Conservation (phyloP, 768 basidiomycete species). For the Astraeus odoratus region DNA sequence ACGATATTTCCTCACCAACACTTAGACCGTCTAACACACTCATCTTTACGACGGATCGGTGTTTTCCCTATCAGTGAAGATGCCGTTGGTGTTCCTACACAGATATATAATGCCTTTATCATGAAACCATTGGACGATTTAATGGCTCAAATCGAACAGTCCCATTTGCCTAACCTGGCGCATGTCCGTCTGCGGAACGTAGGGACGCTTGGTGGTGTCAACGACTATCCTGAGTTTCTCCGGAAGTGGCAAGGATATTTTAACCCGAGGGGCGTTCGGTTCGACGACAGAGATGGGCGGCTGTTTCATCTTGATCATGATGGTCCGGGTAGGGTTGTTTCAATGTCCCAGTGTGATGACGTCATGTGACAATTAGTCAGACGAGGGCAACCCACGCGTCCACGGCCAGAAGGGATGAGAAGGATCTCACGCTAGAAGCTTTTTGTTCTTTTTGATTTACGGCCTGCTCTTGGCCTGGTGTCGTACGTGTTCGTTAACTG, state of each 20-base stretch:
- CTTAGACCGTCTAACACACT: constrained; percentile 32
- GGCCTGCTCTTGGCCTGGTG: background rate
- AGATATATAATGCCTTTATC: constrained; percentile 33
- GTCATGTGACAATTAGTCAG: too few species aligned
- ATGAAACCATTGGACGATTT: constrained; percentile 35
- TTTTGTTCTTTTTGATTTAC: background rate
- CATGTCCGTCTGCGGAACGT: constrained; percentile 36
- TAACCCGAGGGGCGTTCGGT: constrained; percentile 22
- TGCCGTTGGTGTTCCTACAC: constrained; percentile 28
- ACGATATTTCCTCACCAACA: constrained; percentile 30
- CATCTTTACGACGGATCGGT: constrained; percentile 35
- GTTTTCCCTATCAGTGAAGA: constrained; percentile 37
- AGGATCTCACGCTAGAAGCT: background rate
- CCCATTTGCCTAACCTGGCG: constrained; percentile 26
- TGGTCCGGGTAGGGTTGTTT: background rate
- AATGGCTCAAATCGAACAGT: constrained; percentile 31
- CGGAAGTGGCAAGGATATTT: constrained; percentile 25
- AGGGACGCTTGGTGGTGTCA: constrained; percentile 31
- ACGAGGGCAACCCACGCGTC: too few species aligned
- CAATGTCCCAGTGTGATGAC: background rate
- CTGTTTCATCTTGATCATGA: constrained; percentile 11
- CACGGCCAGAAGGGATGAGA: background rate
- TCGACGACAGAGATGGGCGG: constrained; percentile 26
- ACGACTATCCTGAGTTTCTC: constrained; percentile 20
- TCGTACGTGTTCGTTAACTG: background rate